Evolutionary conservation across 306 rosid genomes (phyloP).

Genomic region (Cicer arietinum): DNA sequence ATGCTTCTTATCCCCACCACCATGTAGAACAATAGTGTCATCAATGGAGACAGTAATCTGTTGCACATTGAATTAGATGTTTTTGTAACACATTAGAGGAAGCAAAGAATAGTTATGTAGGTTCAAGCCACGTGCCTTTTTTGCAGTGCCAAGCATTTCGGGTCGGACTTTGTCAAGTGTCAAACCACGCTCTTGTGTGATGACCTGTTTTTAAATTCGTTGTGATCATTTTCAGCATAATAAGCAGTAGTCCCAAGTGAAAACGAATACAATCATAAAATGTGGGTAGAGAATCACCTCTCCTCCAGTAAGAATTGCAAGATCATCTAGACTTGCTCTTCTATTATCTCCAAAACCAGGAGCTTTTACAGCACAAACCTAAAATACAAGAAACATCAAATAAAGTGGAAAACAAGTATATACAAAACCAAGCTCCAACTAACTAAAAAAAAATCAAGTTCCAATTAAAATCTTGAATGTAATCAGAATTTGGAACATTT

Average conservation of each 20-base stretch:
- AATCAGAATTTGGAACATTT: background rate
- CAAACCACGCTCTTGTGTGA: slow-evolving; percentile 78
- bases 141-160: slow-evolving; percentile 89
- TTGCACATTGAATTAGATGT: slow-evolving; percentile 41
- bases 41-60: slow-evolving; percentile 87
- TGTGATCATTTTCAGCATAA: slow-evolving; percentile 27
- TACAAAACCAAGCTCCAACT: slow-evolving; percentile 28
- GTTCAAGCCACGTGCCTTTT: slow-evolving; percentile 65
- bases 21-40: slow-evolving; percentile 83
- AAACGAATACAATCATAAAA: slow-evolving; percentile 10
- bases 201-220: slow-evolving; percentile 65
- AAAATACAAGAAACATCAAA: slow-evolving; percentile 44
- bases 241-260: slow-evolving; percentile 17
- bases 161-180: slow-evolving; percentile 79
- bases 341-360: slow-evolving; percentile 98
- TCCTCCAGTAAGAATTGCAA: slow-evolving; percentile 86
- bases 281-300: slow-evolving; percentile 64
- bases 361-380: slow-evolving; percentile 99
- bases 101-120: slow-evolving; percentile 16
- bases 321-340: slow-evolving; percentile 85
- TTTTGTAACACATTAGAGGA: slow-evolving; percentile 12
- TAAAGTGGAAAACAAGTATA: slow-evolving; percentile 34
- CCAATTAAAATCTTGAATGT: slow-evolving; percentile 1
- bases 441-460: slow-evolving; percentile 18
- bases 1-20: slow-evolving; percentile 94